phyloP scores from a whole-genome alignment of 495 filamentous ascomycete species.

The Xylaria cubensis region DNA sequence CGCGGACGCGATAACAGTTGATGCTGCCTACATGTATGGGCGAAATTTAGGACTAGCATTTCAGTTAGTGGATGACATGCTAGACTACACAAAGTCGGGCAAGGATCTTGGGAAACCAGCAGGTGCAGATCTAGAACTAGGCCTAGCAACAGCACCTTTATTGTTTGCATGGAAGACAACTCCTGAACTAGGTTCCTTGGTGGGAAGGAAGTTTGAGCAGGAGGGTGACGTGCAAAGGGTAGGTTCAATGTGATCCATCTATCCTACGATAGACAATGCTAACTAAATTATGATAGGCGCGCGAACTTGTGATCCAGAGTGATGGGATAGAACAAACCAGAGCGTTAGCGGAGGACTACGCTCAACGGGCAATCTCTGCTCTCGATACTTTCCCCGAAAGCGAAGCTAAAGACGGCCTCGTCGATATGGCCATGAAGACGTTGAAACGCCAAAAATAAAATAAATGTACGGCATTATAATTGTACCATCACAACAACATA shows the following conservation, averaged over 20 bases:
- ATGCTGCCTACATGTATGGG: constrained; percentile 90
- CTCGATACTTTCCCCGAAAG: constrained; percentile 84
- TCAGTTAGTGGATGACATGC: constrained; percentile 97
- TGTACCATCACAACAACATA: constrained; percentile 17
- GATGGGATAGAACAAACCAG: constrained; percentile 90
- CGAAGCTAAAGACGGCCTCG: constrained; percentile 87
- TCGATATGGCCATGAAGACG: constrained; percentile 93
- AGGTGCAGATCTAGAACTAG: constrained; percentile 91
- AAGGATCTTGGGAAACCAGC: constrained; percentile 91
- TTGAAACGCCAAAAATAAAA: constrained; percentile 85
- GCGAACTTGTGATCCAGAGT: constrained; percentile 80
- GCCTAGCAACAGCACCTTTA: constrained; percentile 92
- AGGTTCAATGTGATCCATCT: constrained; percentile 39
- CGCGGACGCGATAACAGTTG: constrained; percentile 76
- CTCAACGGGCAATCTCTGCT: constrained; percentile 82
- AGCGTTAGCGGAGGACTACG: constrained; percentile 86
- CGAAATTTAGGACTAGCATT: constrained; percentile 93
- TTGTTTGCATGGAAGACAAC: constrained; percentile 95
- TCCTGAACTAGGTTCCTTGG: constrained; percentile 82
- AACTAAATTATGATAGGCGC: constrained; percentile 63
- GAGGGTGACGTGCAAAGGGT: constrained; percentile 87
- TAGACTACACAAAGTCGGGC: constrained; percentile 89
- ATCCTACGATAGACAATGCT: constrained; percentile 3
- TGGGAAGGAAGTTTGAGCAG: constrained; percentile 85
- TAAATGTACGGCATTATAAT: constrained; percentile 16